phyloP scores from a whole-genome alignment of 2,329 filamentous ascomycete genomes.

The Metarhizium rileyi region DNA sequence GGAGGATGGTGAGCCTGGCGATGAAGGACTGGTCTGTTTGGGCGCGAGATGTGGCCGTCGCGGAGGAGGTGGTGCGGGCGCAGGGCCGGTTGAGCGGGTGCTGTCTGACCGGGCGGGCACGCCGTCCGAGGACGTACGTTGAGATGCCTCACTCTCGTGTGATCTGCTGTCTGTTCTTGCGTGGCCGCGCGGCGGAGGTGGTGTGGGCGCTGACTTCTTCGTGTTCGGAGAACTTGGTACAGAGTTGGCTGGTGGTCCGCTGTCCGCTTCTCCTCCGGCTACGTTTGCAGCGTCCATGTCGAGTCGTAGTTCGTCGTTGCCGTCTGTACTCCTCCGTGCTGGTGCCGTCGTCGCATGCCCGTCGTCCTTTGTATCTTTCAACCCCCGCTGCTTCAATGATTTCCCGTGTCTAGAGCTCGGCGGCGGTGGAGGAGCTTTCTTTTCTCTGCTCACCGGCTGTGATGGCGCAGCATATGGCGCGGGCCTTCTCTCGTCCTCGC shows the following conservation, averaged over 20 bases:
- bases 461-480: background rate
- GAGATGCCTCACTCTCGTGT: constrained; percentile 28
- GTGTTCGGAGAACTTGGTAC: constrained; percentile 8
- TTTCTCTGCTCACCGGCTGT: constrained; percentile 23
- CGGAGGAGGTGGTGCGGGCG: constrained; percentile 46
- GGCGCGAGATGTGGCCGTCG: constrained; percentile 34
- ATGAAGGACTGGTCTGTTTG: constrained; percentile 18
- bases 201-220: constrained; percentile 37
- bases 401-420: constrained; percentile 69
- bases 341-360: constrained; percentile 36
- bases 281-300: constrained; percentile 39
- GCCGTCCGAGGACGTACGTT: constrained; percentile 42
- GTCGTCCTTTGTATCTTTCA: background rate
- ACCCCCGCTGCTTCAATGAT: constrained; percentile 41
- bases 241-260: background rate
- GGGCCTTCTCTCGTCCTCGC: background rate
- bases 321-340: constrained; percentile 33
- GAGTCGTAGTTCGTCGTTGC: constrained; percentile 38
- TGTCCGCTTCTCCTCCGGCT: background rate
- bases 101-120: constrained; percentile 36
- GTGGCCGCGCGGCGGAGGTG: constrained; percentile 40
- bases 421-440: constrained; percentile 62
- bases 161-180: constrained; percentile 34
- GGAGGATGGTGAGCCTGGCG: constrained; percentile 9
- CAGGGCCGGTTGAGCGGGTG: constrained; percentile 29